Base-by-base conservation (phyloP, 1,139 yeast species). In the Casaregolazyma lundiana region DNA sequence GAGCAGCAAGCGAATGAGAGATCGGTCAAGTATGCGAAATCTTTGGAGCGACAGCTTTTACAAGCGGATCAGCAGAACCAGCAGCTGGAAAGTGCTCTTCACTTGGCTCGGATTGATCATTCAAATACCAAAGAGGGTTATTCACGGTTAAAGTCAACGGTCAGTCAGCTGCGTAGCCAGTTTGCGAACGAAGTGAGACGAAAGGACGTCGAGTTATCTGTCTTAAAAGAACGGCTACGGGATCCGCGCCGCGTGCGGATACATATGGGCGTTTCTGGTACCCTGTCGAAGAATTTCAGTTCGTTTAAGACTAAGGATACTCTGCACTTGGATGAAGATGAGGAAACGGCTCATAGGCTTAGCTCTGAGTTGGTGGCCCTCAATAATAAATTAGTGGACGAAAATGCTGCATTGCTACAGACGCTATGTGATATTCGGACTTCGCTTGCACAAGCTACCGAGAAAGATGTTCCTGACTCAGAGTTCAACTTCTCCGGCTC, bases 151-250 rank as follows among this genome's bases (percentile, higher is more conserved):
- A 47, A 50, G 20, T 38, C 32, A 11, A 44, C 51, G 8, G 41
- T 53, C 6, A 53, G 51, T 22, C 55, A 56, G 40, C 32, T 49
- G 39, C 47, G 51, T 17, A 47, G 41, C 24, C 62, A 57, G 45
- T 56, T 52, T 47, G 56, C 61, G 2, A 58, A 55, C 32, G 65
- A 61, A 38, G 49, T 61, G 36, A 48, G 65, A 6, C 59, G 52
- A 43, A 45, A 58, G 5, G 65, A 61, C 42, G 52, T 60, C 20
- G 58, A 58, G 19, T 46, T 59, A 18, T 51, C 56, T 26, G 37
- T 51, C 35, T 47, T 60, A 38, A 57, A 57, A 41, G 57, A 56
- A 21, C 53, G 60, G 29, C 42, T 59, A 6, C 50, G 49, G 9
- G 59, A 56, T 21, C 51, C 56, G 2, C 34, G 57, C 22, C 46